Evolutionary conservation across 805 yeast species (phyloP), one percentile per base, ranked within the genome.

Genomic region (Candida berthetii): DNA sequence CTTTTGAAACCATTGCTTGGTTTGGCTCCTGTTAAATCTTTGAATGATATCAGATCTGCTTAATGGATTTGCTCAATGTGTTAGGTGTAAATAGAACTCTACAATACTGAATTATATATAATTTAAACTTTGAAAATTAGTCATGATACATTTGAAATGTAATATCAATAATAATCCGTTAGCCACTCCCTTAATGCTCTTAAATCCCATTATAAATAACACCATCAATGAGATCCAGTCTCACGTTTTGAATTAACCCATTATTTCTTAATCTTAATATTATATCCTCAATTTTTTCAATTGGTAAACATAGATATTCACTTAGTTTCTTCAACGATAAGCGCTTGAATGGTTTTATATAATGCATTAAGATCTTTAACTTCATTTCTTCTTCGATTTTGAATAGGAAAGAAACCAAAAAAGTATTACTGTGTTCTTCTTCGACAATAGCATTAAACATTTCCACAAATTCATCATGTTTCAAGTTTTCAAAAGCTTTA

Each of bases 1-100:
- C 37, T 57, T 13, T 40, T 60, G 37, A 45, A 50, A 28, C 60
- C 61, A 8, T 49, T 60, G 31, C 48, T 50, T 4, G 65, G 65
- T 25, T 18, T 48, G 8, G 52, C 50, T 8, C 47, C 58, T 19
- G 57, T 57, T n/a, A 57, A 54, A 42, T 48, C 46, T 31, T 38
- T 57, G 18, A 37, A 42, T 24, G 24, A 38, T 22, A 18, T 34
- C 6, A 34, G 19, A 19, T 9, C 25, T 7, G 6, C 8, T 7
- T 22, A 22, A 22, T 22, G 25, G n/a, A n/a, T n/a, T 22, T 22
- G 8, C 25, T 9, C 25, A 7, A 9, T 22, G 9, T 22, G 25
- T 11, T n/a, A 16, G 5, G 6, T 31, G 34, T 7, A 16, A 31
- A 15, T 31, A 7, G 19, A 31, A 5, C 34, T n/a, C 20, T 17